Base-by-base conservation (phyloP, 768 basidiomycete genomes). In the Hygrophoropsis aurantiaca region DNA sequence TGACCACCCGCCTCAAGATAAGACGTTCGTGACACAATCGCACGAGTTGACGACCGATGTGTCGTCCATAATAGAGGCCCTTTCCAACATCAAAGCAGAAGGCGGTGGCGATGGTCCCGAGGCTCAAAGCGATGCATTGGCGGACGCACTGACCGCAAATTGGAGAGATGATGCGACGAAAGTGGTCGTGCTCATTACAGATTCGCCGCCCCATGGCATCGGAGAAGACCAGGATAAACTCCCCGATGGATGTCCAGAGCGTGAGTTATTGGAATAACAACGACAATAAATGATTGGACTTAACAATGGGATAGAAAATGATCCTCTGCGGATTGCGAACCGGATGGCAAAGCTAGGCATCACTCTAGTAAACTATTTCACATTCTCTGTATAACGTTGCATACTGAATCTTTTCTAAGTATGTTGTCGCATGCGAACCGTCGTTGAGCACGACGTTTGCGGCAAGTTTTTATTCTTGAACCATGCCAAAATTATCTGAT, bases 131-230 rank as follows among this genome's bases (percentile, higher is more conserved):
- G 78, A 78, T 4, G 81, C 75, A 16, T 61, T 82, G 51, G 70
- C 73, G 13, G 76, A 72, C 30, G 72, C 74, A 3, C 51, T 79
- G 46, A 66, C 70, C 23, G 59, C 79, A 55, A 65, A 73, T 20
- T 84, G 81, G 81, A 66, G 73, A 27, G 66, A 69, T 16, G 58
- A 66, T 5, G 76, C 79, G 3, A 67, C 72, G 4, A 81, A 79
- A 66, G 75, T 82, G 64, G 70, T 72, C n/a, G 72, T 83, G 2
- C 63, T 81, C 15, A 76, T 82, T 39, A 78, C 80, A 11, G 81
- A 82, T 60, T 73, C 81, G 1, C 79, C 80, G 30, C 78, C 80
- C 1, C 81, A 82, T 64, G 81, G 80, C 7, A 70, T 82, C 37
- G 79, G 78, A 20, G 78, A 81, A 55, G 59, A 60, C 23, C 77